Conservation (phyloP, 441 rosid species). For the Corymbia calophylla region DNA sequence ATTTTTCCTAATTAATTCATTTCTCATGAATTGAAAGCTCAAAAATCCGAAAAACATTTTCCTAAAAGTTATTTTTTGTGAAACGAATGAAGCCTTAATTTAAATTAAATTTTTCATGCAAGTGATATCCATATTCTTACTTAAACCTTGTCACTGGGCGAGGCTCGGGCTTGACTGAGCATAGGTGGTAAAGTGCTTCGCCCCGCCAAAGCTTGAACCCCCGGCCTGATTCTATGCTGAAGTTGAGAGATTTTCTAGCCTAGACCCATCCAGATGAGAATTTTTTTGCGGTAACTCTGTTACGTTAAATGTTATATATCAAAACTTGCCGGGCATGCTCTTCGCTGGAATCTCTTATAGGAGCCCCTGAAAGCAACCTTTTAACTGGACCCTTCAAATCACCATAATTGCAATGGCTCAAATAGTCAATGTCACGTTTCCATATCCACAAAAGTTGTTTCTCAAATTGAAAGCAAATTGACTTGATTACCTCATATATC, state of each 20-base stretch:
- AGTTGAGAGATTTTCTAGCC: not conserved
- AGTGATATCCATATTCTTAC: not conserved
- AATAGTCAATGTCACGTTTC: not conserved
- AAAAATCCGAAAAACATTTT: accelerated
- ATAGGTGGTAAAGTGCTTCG: not conserved
- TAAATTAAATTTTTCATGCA: not conserved
- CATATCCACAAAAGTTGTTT: not conserved
- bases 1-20: too few relatives aligned
- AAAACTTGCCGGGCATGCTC: not conserved
- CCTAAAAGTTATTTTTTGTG: not conserved
- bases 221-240: too few relatives aligned
- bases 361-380: not conserved
- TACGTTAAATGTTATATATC: not conserved
- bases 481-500: not conserved
- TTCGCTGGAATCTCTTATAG: not conserved
- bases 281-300: not conserved
- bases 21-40: too few relatives aligned
- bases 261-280: not conserved
- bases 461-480: not conserved
- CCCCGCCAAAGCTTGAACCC: not conserved
- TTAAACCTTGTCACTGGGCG: not conserved
- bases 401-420: not conserved
- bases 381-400: not conserved
- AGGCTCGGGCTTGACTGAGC: not conserved
- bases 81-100: accelerated